phyloP scores from a whole-genome alignment of 1,284 basidiomycete genomes.

The Moesziomyces aphidis region DNA sequence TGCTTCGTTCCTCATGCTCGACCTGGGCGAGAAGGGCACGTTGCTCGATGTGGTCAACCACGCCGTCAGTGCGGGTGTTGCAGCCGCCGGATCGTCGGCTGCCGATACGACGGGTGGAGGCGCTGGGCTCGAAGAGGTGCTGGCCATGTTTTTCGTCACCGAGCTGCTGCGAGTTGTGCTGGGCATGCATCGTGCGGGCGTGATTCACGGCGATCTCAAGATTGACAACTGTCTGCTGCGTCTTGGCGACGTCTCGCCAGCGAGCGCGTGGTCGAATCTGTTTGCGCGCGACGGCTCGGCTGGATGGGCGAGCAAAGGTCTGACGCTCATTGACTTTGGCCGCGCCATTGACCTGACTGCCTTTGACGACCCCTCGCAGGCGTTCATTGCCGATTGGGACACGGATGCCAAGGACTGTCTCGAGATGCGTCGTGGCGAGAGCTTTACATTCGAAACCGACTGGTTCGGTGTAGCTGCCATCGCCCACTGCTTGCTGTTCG shows the following conservation, averaged over 20 bases:
- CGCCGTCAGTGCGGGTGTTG: conserved; percentile 67
- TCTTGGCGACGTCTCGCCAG: conserved; percentile 79
- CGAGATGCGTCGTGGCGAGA: conserved; percentile 83
- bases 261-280: conserved; percentile 76
- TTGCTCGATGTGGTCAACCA: conserved; percentile 93
- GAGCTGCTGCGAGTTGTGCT: conserved; percentile 88
- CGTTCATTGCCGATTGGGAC: conserved; percentile 89
- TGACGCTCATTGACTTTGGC: conserved; percentile 96
- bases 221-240: conserved; percentile 98
- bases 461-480: conserved; percentile 94
- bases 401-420: conserved; percentile 81
- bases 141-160: conserved; percentile 94
- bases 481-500: conserved; percentile 94
- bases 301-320: conserved; percentile 88
- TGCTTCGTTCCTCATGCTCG: conserved; percentile 90
- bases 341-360: conserved; percentile 88
- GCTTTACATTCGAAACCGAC: conserved; percentile 95
- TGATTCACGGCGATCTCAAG: conserved; percentile 98
- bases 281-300: conserved; percentile 81
- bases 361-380: conserved; percentile 75
- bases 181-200: conserved; percentile 80
- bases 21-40: conserved; percentile 89
- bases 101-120: conserved; percentile 69
- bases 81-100: conserved; percentile 73
- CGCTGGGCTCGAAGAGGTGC: conserved; percentile 82